Base-by-base conservation (phyloP, 352 stramenopile species). In the Paralagenidium karlingii region DNA sequence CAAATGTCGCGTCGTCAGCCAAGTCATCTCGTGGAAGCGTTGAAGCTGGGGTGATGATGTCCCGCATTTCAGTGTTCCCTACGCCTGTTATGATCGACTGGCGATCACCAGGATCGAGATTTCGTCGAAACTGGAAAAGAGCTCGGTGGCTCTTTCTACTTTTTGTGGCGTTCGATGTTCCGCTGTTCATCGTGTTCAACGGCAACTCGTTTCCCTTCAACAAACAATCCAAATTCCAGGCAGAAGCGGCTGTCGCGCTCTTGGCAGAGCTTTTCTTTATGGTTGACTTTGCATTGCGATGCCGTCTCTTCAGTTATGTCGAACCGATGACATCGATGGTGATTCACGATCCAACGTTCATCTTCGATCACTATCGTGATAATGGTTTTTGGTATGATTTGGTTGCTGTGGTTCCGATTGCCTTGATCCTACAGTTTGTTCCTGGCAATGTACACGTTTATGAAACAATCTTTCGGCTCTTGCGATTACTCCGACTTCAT, bases 131-230 rank as follows among this genome's bases (percentile, higher is more conserved):
- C 40, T 86, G 71, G 71, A 60, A 78, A 24, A 63, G 80, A 25
- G 37, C 58, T 7, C 64, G 62, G 0, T 47, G 79, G 13, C 19
- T 80, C 10, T 55, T 45, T 0, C 31, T 86, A 24, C 43, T 58
- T 12, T 82, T 80, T n/a, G 56, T 82, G 16, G 51, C 66, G 0
- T 82, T 76, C 28, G 68, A 81, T 22, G 68, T 83, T 2, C 71
- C 71, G 16, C 58, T 74, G 20, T 86, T 74, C 37, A 58, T 75
- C 18, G 66, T 82, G 11, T 86, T 86, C 34, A 64, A 82, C 33
- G 63, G 61, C 0, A 62, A 60, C 10, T 60, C 55, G 1, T 81
- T 77, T 24, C 64, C 66, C 7, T 84, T 82, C 20, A 58, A 49
- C 0, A 19, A 27, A 0, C 61, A 54, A 1, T 45, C 63, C 0